A percentile compares a stretch with the other conserved stretches of the same genome.
Evolutionary conservation across 2,329 filamentous ascomycete species (phyloP).

Genomic region (Triangularia setosa): DNA sequence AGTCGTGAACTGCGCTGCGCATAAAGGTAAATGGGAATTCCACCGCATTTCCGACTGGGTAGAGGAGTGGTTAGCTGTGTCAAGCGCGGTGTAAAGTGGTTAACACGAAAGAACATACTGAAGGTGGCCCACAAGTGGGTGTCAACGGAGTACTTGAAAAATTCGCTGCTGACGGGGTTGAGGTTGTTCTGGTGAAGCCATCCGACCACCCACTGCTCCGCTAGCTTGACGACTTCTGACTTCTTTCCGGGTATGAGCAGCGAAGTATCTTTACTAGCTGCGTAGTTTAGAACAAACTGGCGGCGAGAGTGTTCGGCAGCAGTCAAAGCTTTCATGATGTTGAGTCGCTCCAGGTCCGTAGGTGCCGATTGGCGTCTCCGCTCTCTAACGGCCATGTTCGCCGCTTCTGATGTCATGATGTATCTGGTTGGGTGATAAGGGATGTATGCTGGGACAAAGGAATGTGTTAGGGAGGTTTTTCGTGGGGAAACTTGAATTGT

Average conservation of each 20-base stretch:
- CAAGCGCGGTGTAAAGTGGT: neutral
- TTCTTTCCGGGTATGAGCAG: slow-evolving; percentile 27
- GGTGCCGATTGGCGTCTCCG: slow-evolving; percentile 17
- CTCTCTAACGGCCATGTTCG: slow-evolving; percentile 26
- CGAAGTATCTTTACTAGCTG: slow-evolving; percentile 22
- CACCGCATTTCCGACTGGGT: slow-evolving; percentile 20
- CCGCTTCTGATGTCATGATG: slow-evolving; percentile 18
- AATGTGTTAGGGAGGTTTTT: slow-evolving; percentile 14
- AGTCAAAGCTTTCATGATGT: slow-evolving; percentile 25
- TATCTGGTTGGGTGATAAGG: neutral
- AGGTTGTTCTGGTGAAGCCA: slow-evolving; percentile 21
- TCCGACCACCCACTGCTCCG: slow-evolving; percentile 24
- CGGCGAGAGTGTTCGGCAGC: slow-evolving; percentile 26
- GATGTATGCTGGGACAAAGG: neutral
- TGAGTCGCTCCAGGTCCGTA: slow-evolving; percentile 23
- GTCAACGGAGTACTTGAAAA: slow-evolving; percentile 27
- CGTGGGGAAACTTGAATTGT: slow-evolving; percentile 17
- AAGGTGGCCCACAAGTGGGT: slow-evolving; percentile 20
- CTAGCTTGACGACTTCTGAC: slow-evolving; percentile 24
- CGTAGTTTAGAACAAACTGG: slow-evolving; percentile 27
- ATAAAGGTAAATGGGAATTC: slow-evolving; percentile 27
- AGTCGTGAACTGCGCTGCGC: slow-evolving; percentile 10
- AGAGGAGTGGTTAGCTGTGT: slow-evolving; percentile 4
- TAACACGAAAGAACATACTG: slow-evolving; percentile 9
- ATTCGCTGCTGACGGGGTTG: slow-evolving; percentile 18